Base-by-base conservation (phyloP, 2,329 filamentous ascomycete genomes). In the Alternaria alternata region DNA sequence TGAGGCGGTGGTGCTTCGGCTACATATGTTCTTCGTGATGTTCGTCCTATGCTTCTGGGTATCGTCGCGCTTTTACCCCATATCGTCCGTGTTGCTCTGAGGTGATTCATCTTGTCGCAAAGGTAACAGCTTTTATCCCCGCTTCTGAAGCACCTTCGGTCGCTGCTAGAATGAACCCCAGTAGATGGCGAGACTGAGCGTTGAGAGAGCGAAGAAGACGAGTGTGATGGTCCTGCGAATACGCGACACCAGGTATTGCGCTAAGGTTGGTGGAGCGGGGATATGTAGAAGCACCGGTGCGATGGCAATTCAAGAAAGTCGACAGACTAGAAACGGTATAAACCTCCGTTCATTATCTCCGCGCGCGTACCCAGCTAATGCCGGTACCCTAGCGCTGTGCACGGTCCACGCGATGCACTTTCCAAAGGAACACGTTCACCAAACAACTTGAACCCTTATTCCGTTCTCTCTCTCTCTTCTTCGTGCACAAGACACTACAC, bases 341-440 rank as follows among this genome's bases (percentile, higher is more conserved):
- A 61, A 61, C 51, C 51, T 43, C 49, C 24, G 34, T 43, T 16
- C 49, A 38, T 51, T 38, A 63, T 49, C 67, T 69, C 67, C 67
- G 67, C 67, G 68, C 67, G 67, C 67, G 68, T 14, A 52, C 42
- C n/a, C 34, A 22, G 18, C 39, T 46, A 30, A 47, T 38, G 36
- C 38, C 53, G n/a, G 28, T 52, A 34, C 55, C 41, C 59, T 53
- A 34, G 39, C 41, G 14, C 20, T 22, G 18, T 28, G 42, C 51
- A 38, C 42, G 43, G 59, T 49, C 67, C 64, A 66, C 69, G 66
- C 68, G 39, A 59, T 34, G 56, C 48, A 20, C 42, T 59, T 65
- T 58, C 64, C 57, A 52, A 62, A 62, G 47, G 60, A 62, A 62
- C 60, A 62, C 57, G 51, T 59, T 59, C 46, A 49, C 46, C 46